Base-by-base conservation (phyloP, 441 rosid genomes). In the Theobroma grandiflorum region DNA sequence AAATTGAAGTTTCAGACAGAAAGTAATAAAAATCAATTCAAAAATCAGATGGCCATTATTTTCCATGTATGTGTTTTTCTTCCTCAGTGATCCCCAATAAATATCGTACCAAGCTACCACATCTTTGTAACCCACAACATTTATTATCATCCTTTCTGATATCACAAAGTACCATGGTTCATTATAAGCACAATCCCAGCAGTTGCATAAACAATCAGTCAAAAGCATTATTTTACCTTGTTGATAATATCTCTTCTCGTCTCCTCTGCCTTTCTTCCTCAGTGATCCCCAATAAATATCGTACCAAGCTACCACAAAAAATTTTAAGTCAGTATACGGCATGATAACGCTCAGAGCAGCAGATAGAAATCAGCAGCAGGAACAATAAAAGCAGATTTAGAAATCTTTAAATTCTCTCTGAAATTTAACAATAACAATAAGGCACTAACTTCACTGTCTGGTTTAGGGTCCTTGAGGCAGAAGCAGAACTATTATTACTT, bases 181-280 rank as follows among this genome's bases (percentile, higher is more conserved):
- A 16, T 33, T 20, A 42, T 11, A 42, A 20, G 53, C 11, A 33
- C 9, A 71, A 50, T 16, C 38, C 22, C 15, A 4, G 26, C 16
- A 71, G 42, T 50, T 47, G 33, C 16, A 71, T 18, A 31, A 40
- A 58, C 10, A 7, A 74, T 8, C 15, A 47, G 22, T 57, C 6
- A 37, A 53, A 11, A 3, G 35, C 26, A 42, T 20, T 37, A 58
- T n/a, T 31, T 83, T 89, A 96, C 99, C 98, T 93, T 74, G 99
- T 95, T 73, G 98, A 83, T 80, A 96, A 74, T 77, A 96, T 95
- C 91, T 96, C 97, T 83, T 86, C 98, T 1, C 97, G 95, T 83
- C 96, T 92, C 91, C 2, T 83, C 77, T 89, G 87, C 87, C 98
- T 88, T 87, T 96, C 98, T 80, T 93, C 96, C 77, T 95, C 98